Percentiles rank a stretch among this genome's conserved stretches.
Conservation (phyloP, 306 rosid species). For the Purshia tridentata region DNA sequence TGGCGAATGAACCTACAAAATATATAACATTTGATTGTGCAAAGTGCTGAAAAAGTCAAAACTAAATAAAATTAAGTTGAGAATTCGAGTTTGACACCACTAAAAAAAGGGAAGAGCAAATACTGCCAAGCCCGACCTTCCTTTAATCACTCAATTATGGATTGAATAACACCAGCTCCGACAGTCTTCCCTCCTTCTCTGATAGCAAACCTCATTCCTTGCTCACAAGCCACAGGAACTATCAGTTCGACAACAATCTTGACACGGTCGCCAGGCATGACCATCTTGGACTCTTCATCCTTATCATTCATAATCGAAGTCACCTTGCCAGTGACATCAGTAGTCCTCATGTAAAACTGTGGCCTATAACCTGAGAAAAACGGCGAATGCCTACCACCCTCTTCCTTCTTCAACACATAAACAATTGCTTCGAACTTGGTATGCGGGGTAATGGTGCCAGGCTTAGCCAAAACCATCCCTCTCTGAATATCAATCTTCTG, state of each 20-base stretch:
- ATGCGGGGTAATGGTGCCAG: slow-evolving; percentile 79
- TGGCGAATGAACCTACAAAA: slow-evolving; percentile 50
- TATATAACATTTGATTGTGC: slow-evolving; percentile 50
- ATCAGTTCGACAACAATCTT: slow-evolving; percentile 81
- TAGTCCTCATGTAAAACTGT: slow-evolving; percentile 90
- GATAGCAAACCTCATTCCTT: slow-evolving; percentile 92
- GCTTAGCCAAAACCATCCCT: slow-evolving; percentile 93
- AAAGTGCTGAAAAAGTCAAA: slow-evolving; percentile 36
- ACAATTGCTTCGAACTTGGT: slow-evolving; percentile 80
- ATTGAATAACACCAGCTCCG: slow-evolving; percentile 86
- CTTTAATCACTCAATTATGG: slow-evolving; percentile 59
- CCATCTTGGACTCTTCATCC: slow-evolving; percentile 95
- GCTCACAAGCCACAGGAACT: slow-evolving; percentile 85
- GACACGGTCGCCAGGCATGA: slow-evolving; percentile 88
- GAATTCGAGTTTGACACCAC: slow-evolving; percentile 37
- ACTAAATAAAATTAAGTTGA: slow-evolving; percentile 35
- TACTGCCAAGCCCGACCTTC: slow-evolving; percentile 9
- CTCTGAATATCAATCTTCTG: slow-evolving; percentile 84
- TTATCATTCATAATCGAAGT: slow-evolving; percentile 70
- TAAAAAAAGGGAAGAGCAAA: slow-evolving; percentile 28
- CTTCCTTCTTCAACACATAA: slow-evolving; percentile 90
- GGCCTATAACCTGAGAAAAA: slow-evolving; percentile 79
- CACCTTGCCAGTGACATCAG: slow-evolving; percentile 84
- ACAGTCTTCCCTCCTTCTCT: slow-evolving; percentile 94
- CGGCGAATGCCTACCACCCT: slow-evolving; percentile 87